Evolutionary conservation across 176 grass and related monocot genomes (phyloP).

Genomic region (Thalia dealbata): DNA sequence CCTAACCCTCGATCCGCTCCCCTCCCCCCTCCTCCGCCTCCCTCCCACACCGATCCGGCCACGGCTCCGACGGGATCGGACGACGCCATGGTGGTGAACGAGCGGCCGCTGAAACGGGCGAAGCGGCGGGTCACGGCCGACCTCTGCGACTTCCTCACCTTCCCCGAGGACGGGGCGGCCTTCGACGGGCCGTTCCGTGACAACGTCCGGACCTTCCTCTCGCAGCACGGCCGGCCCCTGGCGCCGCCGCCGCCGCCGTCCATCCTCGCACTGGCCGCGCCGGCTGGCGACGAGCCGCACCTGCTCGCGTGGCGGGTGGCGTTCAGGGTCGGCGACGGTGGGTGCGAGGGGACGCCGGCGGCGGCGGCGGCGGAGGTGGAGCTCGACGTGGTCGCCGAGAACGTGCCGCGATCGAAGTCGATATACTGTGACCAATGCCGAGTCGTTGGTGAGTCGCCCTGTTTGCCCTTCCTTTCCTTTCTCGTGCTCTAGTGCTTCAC

Average conservation of each 20-base stretch:
- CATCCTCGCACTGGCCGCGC: conserved; percentile 49
- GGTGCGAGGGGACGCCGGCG: conserved; percentile 9
- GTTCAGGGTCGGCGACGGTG: conserved; percentile 31
- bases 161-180: conserved; percentile 35
- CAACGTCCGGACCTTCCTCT: conserved; percentile 59
- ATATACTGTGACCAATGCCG: conserved; percentile 96
- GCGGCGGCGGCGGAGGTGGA: conserved; percentile 34
- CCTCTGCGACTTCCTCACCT: conserved; percentile 20
- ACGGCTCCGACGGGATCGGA: conserved; percentile 3
- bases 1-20: conserved; percentile 8
- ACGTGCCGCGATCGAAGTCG: conserved; percentile 79
- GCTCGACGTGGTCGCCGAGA: conserved; percentile 79
- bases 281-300: conserved; percentile 30
- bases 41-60: conserved; percentile 28
- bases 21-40: too few species aligned
- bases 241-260: conserved; percentile 57
- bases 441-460: conserved; percentile 72
- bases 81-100: conserved; percentile 85
- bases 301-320: conserved; percentile 64
- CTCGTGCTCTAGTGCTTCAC: not conserved
- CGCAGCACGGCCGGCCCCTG: conserved; percentile 46
- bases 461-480: conserved; percentile 20
- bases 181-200: conserved; percentile 61
- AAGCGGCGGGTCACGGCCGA: conserved; percentile 44
- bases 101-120: conserved; percentile 77